Percentiles rank a stretch among this genome's conserved stretches.
phyloP scores from a whole-genome alignment of 2,329 filamentous ascomycete species.

The Talaromyces sp. region DNA sequence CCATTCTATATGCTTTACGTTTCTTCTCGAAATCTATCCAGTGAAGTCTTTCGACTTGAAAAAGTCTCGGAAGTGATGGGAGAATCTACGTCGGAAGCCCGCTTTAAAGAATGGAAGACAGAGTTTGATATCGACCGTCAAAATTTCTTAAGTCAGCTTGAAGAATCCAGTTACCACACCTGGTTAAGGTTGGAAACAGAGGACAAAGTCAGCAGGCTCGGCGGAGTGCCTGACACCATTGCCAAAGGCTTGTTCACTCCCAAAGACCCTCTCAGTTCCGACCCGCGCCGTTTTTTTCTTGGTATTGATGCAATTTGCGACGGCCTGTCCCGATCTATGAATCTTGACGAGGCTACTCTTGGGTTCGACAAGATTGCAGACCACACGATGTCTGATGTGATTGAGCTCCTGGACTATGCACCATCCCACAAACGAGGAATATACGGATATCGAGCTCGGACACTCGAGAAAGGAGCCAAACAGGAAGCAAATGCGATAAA shows the following conservation, averaged over 20 bases:
- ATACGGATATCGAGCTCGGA: background rate
- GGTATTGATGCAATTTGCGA: slow-evolving; percentile 19
- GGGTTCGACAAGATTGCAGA: background rate
- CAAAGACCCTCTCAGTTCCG: slow-evolving; percentile 24
- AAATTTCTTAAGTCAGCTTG: background rate
- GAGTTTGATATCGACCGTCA: background rate
- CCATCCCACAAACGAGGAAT: background rate
- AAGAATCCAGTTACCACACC: slow-evolving; percentile 20
- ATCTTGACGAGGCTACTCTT: background rate
- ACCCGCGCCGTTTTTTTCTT: slow-evolving; percentile 20
- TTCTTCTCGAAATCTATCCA: background rate
- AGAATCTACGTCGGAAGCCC: background rate
- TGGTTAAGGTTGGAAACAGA: slow-evolving; percentile 27
- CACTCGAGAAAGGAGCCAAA: background rate
- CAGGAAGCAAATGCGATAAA: background rate
- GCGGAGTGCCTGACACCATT: slow-evolving; percentile 16
- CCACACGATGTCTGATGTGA: background rate
- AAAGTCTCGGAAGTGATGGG: background rate
- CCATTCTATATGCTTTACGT: slow-evolving; percentile 21
- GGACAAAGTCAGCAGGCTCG: slow-evolving; percentile 20
- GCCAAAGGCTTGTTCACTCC: slow-evolving; percentile 21
- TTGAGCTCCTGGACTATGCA: background rate
- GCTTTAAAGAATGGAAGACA: background rate
- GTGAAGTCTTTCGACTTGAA: slow-evolving; percentile 12
- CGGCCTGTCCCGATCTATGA: background rate